Evolutionary conservation across 2,329 filamentous ascomycete genomes (phyloP).

Genomic region (Penicillium verrucosum): DNA sequence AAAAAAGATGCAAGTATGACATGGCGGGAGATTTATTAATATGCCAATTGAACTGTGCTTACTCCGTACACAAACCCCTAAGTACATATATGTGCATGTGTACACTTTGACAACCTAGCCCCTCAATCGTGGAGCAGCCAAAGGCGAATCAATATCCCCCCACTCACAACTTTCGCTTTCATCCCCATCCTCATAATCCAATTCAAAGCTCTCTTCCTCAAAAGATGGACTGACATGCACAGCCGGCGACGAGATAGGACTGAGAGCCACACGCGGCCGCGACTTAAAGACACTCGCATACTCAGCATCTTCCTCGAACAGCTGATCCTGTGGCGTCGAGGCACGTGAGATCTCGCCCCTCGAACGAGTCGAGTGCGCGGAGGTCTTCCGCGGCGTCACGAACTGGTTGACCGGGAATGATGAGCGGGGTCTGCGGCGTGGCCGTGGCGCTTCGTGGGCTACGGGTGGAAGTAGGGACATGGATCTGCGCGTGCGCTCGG

Average conservation of each 20-base stretch:
- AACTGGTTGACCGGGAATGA: constrained; percentile 57
- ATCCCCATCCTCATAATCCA: constrained; percentile 19
- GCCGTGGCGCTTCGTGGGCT: constrained; percentile 22
- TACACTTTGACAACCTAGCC: not conserved
- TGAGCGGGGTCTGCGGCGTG: constrained; percentile 26
- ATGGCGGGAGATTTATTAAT: too few species aligned
- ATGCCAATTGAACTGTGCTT: too few species aligned
- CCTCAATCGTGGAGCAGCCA: constrained; percentile 13
- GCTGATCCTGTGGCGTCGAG: constrained; percentile 60
- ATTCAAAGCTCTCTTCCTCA: constrained; percentile 20
- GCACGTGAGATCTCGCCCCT: constrained; percentile 27
- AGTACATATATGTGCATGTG: too few species aligned
- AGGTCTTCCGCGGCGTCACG: constrained; percentile 48
- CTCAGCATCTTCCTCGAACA: constrained; percentile 69
- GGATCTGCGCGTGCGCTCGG: constrained; percentile 76
- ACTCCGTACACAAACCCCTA: too few species aligned
- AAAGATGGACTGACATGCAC: constrained; percentile 35
- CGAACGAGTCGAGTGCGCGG: constrained; percentile 10
- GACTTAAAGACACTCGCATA: constrained; percentile 83
- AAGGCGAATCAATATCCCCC: constrained; percentile 23
- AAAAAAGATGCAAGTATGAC: too few species aligned
- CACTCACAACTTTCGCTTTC: constrained; percentile 11
- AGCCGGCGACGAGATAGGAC: constrained; percentile 55
- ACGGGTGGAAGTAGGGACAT: constrained; percentile 62
- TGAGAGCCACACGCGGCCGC: constrained; percentile 73